Conservation (phyloP, 225 moss, liverwort and hornwort species). For the Thuidium tamariscinum region DNA sequence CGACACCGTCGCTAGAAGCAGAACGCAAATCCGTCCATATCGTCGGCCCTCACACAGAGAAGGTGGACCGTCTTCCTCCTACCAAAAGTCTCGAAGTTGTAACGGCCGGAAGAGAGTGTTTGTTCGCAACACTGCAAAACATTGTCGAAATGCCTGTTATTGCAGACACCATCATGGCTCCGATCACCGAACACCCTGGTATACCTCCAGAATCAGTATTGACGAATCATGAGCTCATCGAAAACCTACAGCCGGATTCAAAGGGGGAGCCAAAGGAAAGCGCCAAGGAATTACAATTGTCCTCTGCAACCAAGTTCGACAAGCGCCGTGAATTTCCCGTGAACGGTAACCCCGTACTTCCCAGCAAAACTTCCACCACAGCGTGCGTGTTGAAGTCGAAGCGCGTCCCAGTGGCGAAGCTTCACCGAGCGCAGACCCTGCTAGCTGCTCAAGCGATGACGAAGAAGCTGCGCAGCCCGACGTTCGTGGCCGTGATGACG, state of each 20-base stretch:
- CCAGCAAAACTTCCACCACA: not conserved
- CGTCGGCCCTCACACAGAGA: not conserved
- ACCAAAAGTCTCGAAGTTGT: not conserved
- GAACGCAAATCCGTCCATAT: not conserved
- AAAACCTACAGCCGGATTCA: not conserved
- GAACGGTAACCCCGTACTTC: not conserved
- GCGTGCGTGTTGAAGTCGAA: slow-evolving; percentile 25
- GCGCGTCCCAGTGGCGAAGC: slow-evolving; percentile 10
- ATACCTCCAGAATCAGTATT: not conserved
- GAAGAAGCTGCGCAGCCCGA: slow-evolving; percentile 17
- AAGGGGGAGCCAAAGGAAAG: not conserved
- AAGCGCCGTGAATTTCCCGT: not conserved
- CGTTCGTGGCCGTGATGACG: slow-evolving; percentile 25
- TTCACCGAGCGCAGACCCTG: slow-evolving; percentile 14
- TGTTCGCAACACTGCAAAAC: not conserved
- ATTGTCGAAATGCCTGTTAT: slow-evolving; percentile 6
- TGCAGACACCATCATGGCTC: not conserved
- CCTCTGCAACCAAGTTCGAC: not conserved
- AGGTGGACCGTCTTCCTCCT: not conserved
- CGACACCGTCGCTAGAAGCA: not conserved
- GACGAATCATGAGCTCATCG: not conserved
- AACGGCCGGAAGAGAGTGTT: not conserved
- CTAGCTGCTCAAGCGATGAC: slow-evolving; percentile 19
- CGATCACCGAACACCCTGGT: not conserved
- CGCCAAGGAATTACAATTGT: not conserved